Conservation (phyloP, 495 filamentous ascomycete genomes). For the Hyphodiscus hymeniophilus region DNA sequence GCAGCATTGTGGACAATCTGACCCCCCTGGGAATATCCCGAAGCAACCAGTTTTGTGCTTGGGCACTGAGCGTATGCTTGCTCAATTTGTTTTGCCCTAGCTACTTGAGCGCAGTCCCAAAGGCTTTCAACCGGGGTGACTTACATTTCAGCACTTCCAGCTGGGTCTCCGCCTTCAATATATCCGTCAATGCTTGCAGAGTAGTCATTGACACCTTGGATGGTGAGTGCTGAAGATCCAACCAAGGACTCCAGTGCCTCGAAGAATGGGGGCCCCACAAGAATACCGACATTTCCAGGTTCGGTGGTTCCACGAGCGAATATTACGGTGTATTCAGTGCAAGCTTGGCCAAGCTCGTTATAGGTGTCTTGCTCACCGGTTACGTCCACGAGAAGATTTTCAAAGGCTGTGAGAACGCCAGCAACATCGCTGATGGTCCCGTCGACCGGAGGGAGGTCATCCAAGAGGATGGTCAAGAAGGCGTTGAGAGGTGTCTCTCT, state of each 20-base stretch:
- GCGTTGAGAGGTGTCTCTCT: constrained; percentile 23
- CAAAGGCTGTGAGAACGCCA: constrained; percentile 18
- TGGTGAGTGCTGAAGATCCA: constrained; percentile 31
- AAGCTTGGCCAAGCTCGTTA: constrained; percentile 36
- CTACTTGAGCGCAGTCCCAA: not conserved
- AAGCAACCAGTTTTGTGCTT: constrained; percentile 50
- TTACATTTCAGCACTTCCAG: constrained; percentile 30
- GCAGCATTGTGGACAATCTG: constrained; percentile 45
- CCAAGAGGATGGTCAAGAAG: constrained; percentile 22
- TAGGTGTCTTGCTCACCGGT: constrained; percentile 29
- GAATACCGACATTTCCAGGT: constrained; percentile 45
- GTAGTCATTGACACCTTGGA: constrained; percentile 51
- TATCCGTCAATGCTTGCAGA: constrained; percentile 32
- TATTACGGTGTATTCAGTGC: constrained; percentile 44
- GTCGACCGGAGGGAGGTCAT: constrained; percentile 23
- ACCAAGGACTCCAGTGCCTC: constrained; percentile 30
- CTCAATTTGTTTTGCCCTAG: constrained; percentile 40
- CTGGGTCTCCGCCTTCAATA: constrained; percentile 35
- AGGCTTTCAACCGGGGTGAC: not conserved
- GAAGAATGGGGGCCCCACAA: constrained; percentile 44
- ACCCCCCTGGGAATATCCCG: constrained; percentile 52
- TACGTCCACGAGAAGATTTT: constrained; percentile 17
- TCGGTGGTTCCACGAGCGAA: constrained; percentile 52
- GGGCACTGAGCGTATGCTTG: constrained; percentile 44
- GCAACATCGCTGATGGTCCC: constrained; percentile 15